Conservation (phyloP, 495 filamentous ascomycete species). For the Aspergillus cavernicola region DNA sequence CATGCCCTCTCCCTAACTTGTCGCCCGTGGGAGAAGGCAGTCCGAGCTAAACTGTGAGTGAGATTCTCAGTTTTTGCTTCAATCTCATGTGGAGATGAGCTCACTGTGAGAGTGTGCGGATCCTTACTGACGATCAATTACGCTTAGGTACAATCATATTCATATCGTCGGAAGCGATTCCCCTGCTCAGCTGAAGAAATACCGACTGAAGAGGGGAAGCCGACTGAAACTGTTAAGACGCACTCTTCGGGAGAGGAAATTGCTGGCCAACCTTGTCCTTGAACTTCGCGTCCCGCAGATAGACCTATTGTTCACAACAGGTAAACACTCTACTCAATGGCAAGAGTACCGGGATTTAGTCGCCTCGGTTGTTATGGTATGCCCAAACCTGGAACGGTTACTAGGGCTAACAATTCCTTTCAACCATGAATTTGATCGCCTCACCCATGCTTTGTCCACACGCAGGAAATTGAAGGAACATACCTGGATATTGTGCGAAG, state of each 20-base stretch:
- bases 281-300: conserved; percentile 69
- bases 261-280: conserved; percentile 67
- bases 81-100: not conserved
- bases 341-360: conserved; percentile 67
- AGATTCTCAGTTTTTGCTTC: not conserved
- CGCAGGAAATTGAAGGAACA: conserved; percentile 70
- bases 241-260: conserved; percentile 66
- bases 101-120: not conserved
- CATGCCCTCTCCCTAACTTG: conserved; percentile 63
- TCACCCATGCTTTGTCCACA: conserved; percentile 77
- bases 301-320: conserved; percentile 47
- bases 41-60: conserved; percentile 60
- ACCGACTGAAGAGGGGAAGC: conserved; percentile 61
- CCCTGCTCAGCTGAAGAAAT: conserved; percentile 57
- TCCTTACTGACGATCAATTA: not conserved
- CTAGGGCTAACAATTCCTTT: conserved; percentile 68
- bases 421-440: conserved; percentile 66
- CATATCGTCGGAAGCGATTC: conserved; percentile 68
- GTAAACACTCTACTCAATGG: conserved; percentile 42
- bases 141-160: conserved; percentile 61
- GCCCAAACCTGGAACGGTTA: conserved; percentile 76
- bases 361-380: conserved; percentile 80
- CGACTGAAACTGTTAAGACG: conserved; percentile 72
- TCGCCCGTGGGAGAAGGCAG: conserved; percentile 64
- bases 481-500: conserved; percentile 67